Conservation (phyloP, 495 filamentous ascomycete genomes). For the Penicillium bovifimosum region DNA sequence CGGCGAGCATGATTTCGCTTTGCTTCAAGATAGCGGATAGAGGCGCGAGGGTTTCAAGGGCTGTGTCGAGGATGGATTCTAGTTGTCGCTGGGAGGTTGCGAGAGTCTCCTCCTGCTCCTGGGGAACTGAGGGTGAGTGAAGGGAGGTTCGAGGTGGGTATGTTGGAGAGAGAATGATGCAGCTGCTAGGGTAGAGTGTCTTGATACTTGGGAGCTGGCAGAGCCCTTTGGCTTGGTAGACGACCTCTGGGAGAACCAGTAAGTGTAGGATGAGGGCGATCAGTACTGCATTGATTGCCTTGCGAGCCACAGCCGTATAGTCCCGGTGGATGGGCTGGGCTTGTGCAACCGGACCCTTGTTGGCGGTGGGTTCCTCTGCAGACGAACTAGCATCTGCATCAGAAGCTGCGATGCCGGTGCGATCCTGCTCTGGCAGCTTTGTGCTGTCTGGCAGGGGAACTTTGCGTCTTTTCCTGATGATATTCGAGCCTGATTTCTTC, state of each 20-base stretch:
- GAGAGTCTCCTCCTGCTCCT: constrained; percentile 21
- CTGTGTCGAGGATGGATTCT: constrained; percentile 29
- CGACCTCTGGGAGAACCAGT: constrained; percentile 37
- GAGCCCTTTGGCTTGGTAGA: constrained; percentile 32
- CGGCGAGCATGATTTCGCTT: constrained; percentile 30
- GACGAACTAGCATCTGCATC: constrained; percentile 11
- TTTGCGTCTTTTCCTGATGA: constrained; percentile 28
- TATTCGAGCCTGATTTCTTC: constrained; percentile 7
- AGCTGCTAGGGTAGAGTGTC: constrained; percentile 33
- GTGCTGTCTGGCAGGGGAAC: constrained; percentile 4
- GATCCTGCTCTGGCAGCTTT: background rate
- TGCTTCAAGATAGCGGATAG: constrained; percentile 30
- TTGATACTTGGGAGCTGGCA: constrained; percentile 27
- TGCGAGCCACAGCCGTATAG: constrained; percentile 16
- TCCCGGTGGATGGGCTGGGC: background rate
- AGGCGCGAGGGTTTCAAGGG: constrained; percentile 29
- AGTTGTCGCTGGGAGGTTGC: constrained; percentile 27
- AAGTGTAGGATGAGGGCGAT: constrained; percentile 32
- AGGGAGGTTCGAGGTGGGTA: constrained; percentile 8
- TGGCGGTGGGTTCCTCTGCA: background rate
- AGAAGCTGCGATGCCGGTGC: background rate
- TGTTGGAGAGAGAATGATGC: constrained; percentile 14
- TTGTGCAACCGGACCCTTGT: background rate
- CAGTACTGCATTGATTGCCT: constrained; percentile 29
- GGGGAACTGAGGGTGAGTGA: constrained; percentile 7